A percentile compares a stretch with the other conserved stretches of the same genome.
These are phyloP conservation scores for Candida sp. DNA, from an alignment of 1,139 yeast genomes.

Conservation along the genomic window DNA sequence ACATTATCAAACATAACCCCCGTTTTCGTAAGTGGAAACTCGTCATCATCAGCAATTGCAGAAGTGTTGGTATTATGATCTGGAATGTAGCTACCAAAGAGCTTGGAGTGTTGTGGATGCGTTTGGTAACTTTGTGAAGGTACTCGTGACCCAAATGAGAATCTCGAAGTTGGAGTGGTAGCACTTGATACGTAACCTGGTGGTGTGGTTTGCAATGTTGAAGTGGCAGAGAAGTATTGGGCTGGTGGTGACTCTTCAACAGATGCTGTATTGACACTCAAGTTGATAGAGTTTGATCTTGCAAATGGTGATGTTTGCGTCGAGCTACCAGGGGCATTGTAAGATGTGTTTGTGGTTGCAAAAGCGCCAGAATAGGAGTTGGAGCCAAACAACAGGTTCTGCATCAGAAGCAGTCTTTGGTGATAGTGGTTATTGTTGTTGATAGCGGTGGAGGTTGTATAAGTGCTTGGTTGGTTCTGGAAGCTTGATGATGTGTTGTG, in stretches of 20 bases:
- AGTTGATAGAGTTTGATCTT: conserved; percentile 17
- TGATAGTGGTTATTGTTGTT: conserved; percentile 1
- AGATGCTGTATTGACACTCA: conserved; percentile 9
- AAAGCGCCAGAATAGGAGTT: conserved; percentile 12
- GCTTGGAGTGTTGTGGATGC: conserved; percentile 2
- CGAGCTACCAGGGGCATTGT: background rate
- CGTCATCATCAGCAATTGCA: conserved; percentile 47
- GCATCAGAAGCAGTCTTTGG: conserved; percentile 8
- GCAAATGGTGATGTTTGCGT: conserved; percentile 7
- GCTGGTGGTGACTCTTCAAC: conserved; percentile 17
- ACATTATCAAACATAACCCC: conserved; percentile 39
- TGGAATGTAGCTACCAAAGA: conserved; percentile 11
- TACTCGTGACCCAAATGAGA: conserved; percentile 8
- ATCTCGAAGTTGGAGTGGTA: conserved; percentile 10
- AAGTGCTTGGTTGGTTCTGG: background rate
- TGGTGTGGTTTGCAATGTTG: conserved; percentile 6
- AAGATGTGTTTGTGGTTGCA: background rate
- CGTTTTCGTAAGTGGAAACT: conserved; percentile 17
- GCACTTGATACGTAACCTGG: conserved; percentile 6
- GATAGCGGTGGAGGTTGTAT: background rate
- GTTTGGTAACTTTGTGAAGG: conserved; percentile 4
- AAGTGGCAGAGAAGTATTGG: conserved; percentile 13
- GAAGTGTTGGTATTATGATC: conserved; percentile 42
- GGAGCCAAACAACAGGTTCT: conserved; percentile 8
- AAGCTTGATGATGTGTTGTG: background rate